phyloP scores from a whole-genome alignment of 768 basidiomycete genomes.

The Hygrocybe punicea region DNA sequence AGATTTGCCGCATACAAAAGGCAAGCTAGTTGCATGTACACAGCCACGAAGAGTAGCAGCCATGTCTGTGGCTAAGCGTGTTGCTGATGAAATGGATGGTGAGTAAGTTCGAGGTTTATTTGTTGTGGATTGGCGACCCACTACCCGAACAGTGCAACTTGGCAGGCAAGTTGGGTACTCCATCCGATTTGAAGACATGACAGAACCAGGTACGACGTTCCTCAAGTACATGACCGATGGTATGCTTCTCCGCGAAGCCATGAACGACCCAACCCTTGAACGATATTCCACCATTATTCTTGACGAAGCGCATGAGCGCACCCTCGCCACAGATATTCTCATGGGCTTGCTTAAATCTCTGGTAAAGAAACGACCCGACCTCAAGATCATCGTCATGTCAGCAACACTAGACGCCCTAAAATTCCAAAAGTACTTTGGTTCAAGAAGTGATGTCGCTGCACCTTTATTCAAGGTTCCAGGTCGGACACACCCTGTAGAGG shows the following conservation, averaged over 20 bases:
- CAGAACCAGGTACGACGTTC: slow-evolving; percentile 85
- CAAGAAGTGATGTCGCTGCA: slow-evolving; percentile 46
- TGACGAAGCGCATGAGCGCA: slow-evolving; percentile 98
- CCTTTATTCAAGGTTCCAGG: slow-evolving; percentile 91
- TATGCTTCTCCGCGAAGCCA: slow-evolving; percentile 97
- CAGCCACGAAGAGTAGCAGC: slow-evolving; percentile 96
- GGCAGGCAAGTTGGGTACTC: slow-evolving; percentile 97
- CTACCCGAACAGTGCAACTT: slow-evolving; percentile 62
- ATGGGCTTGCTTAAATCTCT: slow-evolving; percentile 94
- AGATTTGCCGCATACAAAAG: slow-evolving; percentile 85
- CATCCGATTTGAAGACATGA: slow-evolving; percentile 98
- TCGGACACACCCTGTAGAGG: slow-evolving; percentile 92
- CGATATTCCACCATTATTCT: slow-evolving; percentile 98
- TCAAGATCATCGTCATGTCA: slow-evolving; percentile 98
- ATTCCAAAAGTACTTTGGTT: slow-evolving; percentile 90
- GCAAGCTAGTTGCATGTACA: slow-evolving; percentile 93
- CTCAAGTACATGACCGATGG: slow-evolving; percentile 99
- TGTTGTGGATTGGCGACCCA: slow-evolving; percentile 4
- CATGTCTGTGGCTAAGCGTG: slow-evolving; percentile 97
- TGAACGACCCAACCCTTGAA: slow-evolving; percentile 87
- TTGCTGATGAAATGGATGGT: slow-evolving; percentile 99
- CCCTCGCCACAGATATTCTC: slow-evolving; percentile 94
- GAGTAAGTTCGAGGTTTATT: slow-evolving; percentile 27
- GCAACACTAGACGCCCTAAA: slow-evolving; percentile 96
- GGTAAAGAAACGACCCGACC: slow-evolving; percentile 73